A percentile compares a stretch with the other conserved stretches of the same genome.
phyloP scores from a whole-genome alignment of 257 asterid species.

The Echium plantagineum region DNA sequence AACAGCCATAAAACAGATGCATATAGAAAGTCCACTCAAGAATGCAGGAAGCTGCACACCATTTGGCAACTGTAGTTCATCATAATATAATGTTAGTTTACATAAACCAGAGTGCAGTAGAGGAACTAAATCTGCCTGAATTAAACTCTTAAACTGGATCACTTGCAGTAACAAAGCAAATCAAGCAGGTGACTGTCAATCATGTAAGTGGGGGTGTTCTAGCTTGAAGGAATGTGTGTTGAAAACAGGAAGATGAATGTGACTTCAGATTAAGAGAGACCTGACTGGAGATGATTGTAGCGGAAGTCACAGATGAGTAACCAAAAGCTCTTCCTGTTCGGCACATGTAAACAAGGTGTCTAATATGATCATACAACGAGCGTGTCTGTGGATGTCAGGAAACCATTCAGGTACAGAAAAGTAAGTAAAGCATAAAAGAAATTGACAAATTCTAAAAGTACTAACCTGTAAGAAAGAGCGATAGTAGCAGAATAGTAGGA shows the following conservation, averaged over 20 bases:
- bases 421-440: constrained; percentile 6
- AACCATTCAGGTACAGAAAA: constrained; percentile 13
- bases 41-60: constrained; percentile 53
- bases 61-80: constrained; percentile 41
- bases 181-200: background rate
- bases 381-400: constrained; percentile 44
- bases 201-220: background rate
- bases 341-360: constrained; percentile 66
- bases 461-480: constrained; percentile 68
- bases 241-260: background rate
- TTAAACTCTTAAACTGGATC: background rate
- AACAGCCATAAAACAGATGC: constrained; percentile 48
- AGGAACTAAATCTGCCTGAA: background rate
- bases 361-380: constrained; percentile 54
- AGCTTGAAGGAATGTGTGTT: background rate
- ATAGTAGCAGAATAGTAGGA: constrained; percentile 54
- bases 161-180: background rate
- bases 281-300: constrained; percentile 53
- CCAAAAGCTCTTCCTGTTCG: constrained; percentile 60
- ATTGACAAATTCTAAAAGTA: constrained; percentile 9
- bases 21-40: constrained; percentile 57
- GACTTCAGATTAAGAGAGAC: constrained; percentile 32
- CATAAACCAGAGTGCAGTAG: constrained; percentile 8
- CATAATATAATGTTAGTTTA: constrained; percentile 12
- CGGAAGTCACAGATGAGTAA: constrained; percentile 56